Evolutionary conservation across 331 rosid species (phyloP).

Genomic region (Quercus lobata): DNA sequence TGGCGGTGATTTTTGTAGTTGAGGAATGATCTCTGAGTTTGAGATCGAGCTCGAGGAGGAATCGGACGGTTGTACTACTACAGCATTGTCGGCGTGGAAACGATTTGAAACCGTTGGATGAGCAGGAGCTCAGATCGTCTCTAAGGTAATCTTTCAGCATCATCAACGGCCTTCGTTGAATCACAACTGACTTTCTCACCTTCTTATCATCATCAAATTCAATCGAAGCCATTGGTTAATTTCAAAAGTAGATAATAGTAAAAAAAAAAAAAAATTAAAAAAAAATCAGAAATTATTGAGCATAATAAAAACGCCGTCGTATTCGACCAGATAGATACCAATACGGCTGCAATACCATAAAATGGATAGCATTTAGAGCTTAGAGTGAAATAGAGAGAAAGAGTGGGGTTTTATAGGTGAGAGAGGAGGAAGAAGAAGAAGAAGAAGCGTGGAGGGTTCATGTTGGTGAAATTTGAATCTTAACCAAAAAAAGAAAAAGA

Average conservation of each 20-base stretch:
- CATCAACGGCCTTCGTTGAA: conserved; percentile 23
- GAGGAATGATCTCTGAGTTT: conserved; percentile 3
- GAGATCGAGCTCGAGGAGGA: conserved; percentile 50
- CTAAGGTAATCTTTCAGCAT: conserved; percentile 66
- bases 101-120: conserved; percentile 80
- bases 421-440: conserved; percentile 16
- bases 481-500: not conserved
- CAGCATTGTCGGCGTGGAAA: conserved; percentile 78
- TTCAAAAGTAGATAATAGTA: too few species aligned
- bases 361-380: not conserved
- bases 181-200: not conserved
- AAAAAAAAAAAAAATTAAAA: too few species aligned
- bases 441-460: conserved; percentile 42
- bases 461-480: conserved; percentile 22
- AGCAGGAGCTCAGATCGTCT: conserved; percentile 73
- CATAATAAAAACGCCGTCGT: too few species aligned
- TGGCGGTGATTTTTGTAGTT: not conserved
- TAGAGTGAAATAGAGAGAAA: not conserved
- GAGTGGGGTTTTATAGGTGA: conserved; percentile 7
- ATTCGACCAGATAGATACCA: too few species aligned
- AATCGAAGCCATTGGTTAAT: too few species aligned
- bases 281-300: too few species aligned
- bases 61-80: conserved; percentile 30
- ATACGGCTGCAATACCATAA: too few species aligned
- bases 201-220: too few species aligned